Conservation (phyloP, 73 alveolate genomes). For the Paramecium pentaurelia region DNA sequence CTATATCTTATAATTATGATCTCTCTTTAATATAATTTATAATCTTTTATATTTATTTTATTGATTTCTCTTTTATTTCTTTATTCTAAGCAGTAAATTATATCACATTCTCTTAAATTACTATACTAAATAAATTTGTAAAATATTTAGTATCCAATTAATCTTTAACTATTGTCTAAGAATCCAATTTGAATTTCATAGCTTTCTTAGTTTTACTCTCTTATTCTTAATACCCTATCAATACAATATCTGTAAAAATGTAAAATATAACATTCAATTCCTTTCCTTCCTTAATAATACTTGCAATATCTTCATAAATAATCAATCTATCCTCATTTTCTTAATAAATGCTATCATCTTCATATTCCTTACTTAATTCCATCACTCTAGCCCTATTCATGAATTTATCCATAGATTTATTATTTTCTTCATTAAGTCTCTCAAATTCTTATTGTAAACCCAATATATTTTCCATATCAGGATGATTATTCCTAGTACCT, state of each 20-base stretch:
- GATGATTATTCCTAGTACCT: not conserved
- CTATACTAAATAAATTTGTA: not conserved
- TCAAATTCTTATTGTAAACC: not conserved
- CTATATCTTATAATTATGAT: not conserved
- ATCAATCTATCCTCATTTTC: not conserved
- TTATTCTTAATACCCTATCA: not conserved
- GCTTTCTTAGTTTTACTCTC: not conserved
- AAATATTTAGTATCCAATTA: not conserved
- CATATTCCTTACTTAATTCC: not conserved
- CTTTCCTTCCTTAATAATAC: not conserved
- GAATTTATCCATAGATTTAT: not conserved
- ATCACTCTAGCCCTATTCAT: not conserved
- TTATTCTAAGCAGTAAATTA: not conserved
- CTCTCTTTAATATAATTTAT: not conserved
- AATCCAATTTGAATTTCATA: not conserved
- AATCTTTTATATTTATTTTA: not conserved
- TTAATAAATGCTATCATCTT: not conserved
- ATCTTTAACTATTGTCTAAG: not conserved
- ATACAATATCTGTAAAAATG: not conserved
- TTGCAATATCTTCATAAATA: not conserved
- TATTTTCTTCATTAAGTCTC: not conserved
- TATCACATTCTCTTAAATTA: not conserved
- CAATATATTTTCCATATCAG: not conserved
- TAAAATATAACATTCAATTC: not conserved
- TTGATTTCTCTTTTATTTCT: not conserved